Conservation (phyloP, 345 rosid genomes). For the Eutrema heterophyllum region DNA sequence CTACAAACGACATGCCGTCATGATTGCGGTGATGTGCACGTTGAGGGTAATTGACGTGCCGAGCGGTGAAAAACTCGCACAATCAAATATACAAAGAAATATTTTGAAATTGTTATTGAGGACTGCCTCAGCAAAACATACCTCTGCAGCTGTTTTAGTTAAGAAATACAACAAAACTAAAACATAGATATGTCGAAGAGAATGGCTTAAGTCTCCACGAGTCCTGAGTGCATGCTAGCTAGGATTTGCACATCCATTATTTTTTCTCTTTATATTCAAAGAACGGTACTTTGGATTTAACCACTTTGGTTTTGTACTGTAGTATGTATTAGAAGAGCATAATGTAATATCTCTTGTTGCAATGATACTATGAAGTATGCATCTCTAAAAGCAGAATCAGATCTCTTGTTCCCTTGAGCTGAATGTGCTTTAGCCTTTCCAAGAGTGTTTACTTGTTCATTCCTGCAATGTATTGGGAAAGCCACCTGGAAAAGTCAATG, state of each 20-base stretch:
- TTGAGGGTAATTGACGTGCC: no score
- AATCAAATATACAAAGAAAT: not conserved
- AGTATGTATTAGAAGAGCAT: constrained; percentile 94
- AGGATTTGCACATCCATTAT: not conserved
- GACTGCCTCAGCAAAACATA: not conserved
- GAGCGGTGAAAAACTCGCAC: no score
- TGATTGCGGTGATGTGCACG: no score
- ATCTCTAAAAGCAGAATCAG: constrained; percentile 88
- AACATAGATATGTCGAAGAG: no score
- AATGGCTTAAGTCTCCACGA: no score
- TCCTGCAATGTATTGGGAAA: constrained; percentile 65
- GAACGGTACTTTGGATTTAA: not conserved
- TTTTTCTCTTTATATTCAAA: not conserved
- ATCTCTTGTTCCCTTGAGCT: constrained; percentile 55
- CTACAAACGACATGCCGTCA: no score
- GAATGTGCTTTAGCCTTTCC: not conserved
- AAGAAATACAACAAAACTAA: no score
- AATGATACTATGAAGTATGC: constrained; percentile 83
- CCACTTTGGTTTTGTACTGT: constrained; percentile 25
- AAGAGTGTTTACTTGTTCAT: constrained; percentile 21
- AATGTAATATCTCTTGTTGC: constrained; percentile 77
- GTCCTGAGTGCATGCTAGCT: no score
- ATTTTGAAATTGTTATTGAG: not conserved
- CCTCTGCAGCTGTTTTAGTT: not conserved
- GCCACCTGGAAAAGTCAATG: constrained; percentile 89